These are phyloP conservation scores for Fomitopsis pinicola DNA, from an alignment of 1,284 basidiomycete species.

Conservation along the genomic window DNA sequence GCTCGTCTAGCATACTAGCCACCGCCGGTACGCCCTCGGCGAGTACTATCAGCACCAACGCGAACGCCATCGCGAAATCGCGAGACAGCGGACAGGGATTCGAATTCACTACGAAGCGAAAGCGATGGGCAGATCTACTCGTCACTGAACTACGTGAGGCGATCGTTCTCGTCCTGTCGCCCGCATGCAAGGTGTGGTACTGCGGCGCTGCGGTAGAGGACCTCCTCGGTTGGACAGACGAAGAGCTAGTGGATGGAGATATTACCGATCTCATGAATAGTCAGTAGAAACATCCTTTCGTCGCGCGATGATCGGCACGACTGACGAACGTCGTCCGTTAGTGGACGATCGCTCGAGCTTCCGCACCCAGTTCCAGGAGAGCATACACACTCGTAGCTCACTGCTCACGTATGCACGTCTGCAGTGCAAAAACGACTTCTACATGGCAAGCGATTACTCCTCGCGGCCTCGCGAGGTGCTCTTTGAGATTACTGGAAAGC, in stretches of 20 bases:
- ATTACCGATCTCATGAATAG: constrained; percentile 64
- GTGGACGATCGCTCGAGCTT: constrained; percentile 62
- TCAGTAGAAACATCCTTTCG: constrained; percentile 29
- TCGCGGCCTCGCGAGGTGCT: constrained; percentile 46
- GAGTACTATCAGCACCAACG: not conserved
- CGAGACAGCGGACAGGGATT: constrained; percentile 34
- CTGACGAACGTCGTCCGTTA: constrained; percentile 21
- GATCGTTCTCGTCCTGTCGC: constrained; percentile 65
- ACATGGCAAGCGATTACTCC: constrained; percentile 18
- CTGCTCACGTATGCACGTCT: constrained; percentile 64
- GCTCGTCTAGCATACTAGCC: not conserved
- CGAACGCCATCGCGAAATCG: not conserved
- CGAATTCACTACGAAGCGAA: constrained; percentile 76
- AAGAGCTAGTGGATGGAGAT: constrained; percentile 66
- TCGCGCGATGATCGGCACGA: not conserved
- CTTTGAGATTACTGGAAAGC: constrained; percentile 71
- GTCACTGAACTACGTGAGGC: constrained; percentile 73
- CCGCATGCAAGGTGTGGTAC: constrained; percentile 59
- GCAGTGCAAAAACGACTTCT: constrained; percentile 39
- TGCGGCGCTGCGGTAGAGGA: constrained; percentile 67
- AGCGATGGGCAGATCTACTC: constrained; percentile 83
- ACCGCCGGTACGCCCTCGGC: not conserved
- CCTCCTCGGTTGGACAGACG: constrained; percentile 70
- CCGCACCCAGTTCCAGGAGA: constrained; percentile 48
- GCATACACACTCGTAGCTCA: constrained; percentile 41